phyloP scores from a whole-genome alignment of 148 eudicot genomes.

The Chenopodium album region DNA sequence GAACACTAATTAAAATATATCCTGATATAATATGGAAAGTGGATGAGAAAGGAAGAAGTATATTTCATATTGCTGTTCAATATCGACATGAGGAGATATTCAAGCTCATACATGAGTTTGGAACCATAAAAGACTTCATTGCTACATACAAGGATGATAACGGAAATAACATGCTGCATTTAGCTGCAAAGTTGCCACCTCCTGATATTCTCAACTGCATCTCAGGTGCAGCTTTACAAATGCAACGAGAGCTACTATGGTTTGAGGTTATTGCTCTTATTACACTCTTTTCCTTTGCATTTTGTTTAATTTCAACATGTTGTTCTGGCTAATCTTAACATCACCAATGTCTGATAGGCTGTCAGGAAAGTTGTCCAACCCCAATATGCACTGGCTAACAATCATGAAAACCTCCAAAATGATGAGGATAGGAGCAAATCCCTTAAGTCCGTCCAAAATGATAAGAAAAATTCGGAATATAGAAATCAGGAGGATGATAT shows the following conservation, averaged over 20 bases:
- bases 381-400: too few relatives aligned
- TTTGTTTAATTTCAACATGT: too few relatives aligned
- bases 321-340: too few relatives aligned
- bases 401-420: too few relatives aligned
- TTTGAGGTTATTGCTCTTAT: slow-evolving; percentile 21
- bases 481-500: too few relatives aligned
- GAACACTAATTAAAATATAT: slow-evolving; percentile 12
- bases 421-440: too few relatives aligned
- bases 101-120: slow-evolving; percentile 26
- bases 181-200: slow-evolving; percentile 24
- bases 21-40: slow-evolving; percentile 35
- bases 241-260: slow-evolving; percentile 30
- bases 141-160: slow-evolving; percentile 21
- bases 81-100: slow-evolving; percentile 29
- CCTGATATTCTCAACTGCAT: slow-evolving; percentile 22
- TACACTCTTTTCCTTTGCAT: neutral
- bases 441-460: too few relatives aligned
- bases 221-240: slow-evolving; percentile 31
- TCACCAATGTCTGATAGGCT: too few relatives aligned
- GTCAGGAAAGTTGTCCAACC: too few relatives aligned
- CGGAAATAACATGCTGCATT: slow-evolving; percentile 27
- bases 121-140: slow-evolving; percentile 27
- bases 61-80: slow-evolving; percentile 26
- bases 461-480: too few relatives aligned
- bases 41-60: slow-evolving; percentile 8